Evolutionary conservation across 2,329 filamentous ascomycete genomes (phyloP).

Genomic region (Diaporthe destruens): DNA sequence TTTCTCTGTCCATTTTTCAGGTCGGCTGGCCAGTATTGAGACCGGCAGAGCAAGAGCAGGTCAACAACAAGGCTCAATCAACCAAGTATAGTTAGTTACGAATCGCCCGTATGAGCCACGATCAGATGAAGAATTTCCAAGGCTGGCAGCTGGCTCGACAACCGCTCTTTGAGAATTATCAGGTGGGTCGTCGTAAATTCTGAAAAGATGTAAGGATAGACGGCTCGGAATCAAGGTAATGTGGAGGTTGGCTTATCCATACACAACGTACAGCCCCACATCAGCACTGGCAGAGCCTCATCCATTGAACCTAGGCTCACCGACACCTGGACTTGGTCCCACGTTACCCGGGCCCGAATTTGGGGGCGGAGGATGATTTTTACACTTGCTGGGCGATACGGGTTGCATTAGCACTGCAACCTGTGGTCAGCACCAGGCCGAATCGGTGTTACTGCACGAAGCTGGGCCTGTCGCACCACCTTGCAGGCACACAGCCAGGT

Average conservation of each 20-base stretch:
- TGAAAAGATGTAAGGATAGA: background rate
- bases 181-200: background rate
- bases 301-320: background rate
- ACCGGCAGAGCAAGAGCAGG: background rate
- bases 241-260: background rate
- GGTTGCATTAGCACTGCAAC: background rate
- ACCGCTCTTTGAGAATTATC: background rate
- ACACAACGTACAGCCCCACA: background rate
- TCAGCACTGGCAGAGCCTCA: slow-evolving; percentile 32
- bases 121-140: too few species aligned
- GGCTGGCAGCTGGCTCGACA: background rate
- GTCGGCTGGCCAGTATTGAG: background rate
- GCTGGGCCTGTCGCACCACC: background rate
- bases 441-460: slow-evolving; percentile 10
- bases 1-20: background rate
- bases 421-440: background rate
- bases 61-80: background rate
- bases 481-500: slow-evolving; percentile 19
- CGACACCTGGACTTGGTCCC: background rate
- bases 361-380: slow-evolving; percentile 26
- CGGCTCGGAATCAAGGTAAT: background rate
- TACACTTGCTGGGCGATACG: background rate
- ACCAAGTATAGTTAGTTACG: slow-evolving; percentile 13
- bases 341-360: background rate
- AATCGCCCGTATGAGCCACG: slow-evolving; percentile 10